A percentile compares a stretch with the other conserved stretches of the same genome.
Conservation (phyloP, 2,329 filamentous ascomycete species). For the Lojkania enalia region DNA sequence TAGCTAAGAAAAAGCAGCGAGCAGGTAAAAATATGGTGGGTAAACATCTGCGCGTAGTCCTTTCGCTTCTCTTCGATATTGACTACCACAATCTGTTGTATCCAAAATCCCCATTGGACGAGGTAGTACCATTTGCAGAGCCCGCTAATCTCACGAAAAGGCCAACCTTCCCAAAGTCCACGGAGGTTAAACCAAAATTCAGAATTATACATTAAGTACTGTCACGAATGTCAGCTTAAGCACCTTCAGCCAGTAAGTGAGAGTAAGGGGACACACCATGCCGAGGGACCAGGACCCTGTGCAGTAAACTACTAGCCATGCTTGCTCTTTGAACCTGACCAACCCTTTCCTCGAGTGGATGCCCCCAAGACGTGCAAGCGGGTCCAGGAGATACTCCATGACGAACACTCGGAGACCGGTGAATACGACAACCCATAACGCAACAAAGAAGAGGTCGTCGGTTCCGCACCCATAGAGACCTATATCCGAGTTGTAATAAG, state of each 20-base stretch:
- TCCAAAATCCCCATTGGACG: constrained; percentile 86
- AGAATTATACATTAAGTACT: constrained; percentile 82
- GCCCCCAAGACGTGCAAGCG: constrained; percentile 72
- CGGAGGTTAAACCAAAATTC: constrained; percentile 76
- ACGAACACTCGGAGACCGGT: constrained; percentile 80
- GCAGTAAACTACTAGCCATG: constrained; percentile 87
- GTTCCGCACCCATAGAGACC: constrained; percentile 74
- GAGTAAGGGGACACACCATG: constrained; percentile 61
- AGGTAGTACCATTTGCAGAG: constrained; percentile 88
- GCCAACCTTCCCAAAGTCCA: constrained; percentile 85
- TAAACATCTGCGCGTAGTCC: constrained; percentile 95
- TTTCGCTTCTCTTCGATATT: constrained; percentile 94
- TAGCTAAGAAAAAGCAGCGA: constrained; percentile 80
- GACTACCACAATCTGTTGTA: constrained; percentile 92
- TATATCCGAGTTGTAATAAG: constrained; percentile 73
- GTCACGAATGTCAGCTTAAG: constrained; percentile 19
- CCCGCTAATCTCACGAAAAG: constrained; percentile 71
- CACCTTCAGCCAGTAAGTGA: not conserved
- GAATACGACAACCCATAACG: constrained; percentile 79
- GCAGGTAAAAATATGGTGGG: constrained; percentile 89
- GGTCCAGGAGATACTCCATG: constrained; percentile 86
- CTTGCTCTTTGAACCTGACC: constrained; percentile 89
- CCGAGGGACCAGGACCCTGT: constrained; percentile 79
- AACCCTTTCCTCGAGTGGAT: constrained; percentile 75
- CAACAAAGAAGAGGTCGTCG: constrained; percentile 78